These are phyloP conservation scores for Vairimorpha necatrix DNA, from an alignment of 371 early-diverging fungal species.

Conservation along the genomic window DNA sequence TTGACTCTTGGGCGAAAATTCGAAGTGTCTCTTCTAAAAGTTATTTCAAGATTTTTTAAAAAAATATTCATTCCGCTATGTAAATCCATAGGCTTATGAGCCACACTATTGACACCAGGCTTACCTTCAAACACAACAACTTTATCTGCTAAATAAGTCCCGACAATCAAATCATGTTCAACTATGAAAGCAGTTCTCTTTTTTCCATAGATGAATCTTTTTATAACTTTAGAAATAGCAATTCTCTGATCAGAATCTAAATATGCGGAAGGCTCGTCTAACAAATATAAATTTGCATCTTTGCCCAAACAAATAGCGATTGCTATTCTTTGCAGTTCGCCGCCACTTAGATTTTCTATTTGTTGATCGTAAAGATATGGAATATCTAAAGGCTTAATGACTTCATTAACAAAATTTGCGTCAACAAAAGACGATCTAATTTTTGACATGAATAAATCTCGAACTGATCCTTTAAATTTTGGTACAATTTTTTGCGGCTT, in stretches of 20 bases:
- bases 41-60: slow-evolving; percentile 84
- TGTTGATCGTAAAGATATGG: slow-evolving; percentile 85
- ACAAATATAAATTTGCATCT: slow-evolving; percentile 93
- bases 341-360: slow-evolving; percentile 83
- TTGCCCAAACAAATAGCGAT: slow-evolving; percentile 84
- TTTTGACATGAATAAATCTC: slow-evolving; percentile 83
- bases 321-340: slow-evolving; percentile 98
- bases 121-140: slow-evolving; percentile 92
- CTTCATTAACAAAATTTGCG: slow-evolving; percentile 91
- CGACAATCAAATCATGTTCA: slow-evolving; percentile 99
- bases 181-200: slow-evolving; percentile 97
- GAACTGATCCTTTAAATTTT: slow-evolving; percentile 82
- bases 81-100: slow-evolving; percentile 78
- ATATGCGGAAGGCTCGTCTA: slow-evolving; percentile 99
- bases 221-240: slow-evolving; percentile 95
- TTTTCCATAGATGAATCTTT: slow-evolving; percentile 87
- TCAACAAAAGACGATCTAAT: slow-evolving; percentile 82
- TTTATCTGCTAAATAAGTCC: slow-evolving; percentile 98
- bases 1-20: slow-evolving; percentile 98
- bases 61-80: slow-evolving; percentile 94
- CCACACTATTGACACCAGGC: slow-evolving; percentile 73
- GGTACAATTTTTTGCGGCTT: slow-evolving; percentile 98
- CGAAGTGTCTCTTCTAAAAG: slow-evolving; percentile 95
- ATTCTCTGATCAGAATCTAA: slow-evolving; percentile 99
- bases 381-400: slow-evolving; percentile 86